phyloP scores from a whole-genome alignment of 257 asterid species.

The Salvia miltiorrhiza region DNA sequence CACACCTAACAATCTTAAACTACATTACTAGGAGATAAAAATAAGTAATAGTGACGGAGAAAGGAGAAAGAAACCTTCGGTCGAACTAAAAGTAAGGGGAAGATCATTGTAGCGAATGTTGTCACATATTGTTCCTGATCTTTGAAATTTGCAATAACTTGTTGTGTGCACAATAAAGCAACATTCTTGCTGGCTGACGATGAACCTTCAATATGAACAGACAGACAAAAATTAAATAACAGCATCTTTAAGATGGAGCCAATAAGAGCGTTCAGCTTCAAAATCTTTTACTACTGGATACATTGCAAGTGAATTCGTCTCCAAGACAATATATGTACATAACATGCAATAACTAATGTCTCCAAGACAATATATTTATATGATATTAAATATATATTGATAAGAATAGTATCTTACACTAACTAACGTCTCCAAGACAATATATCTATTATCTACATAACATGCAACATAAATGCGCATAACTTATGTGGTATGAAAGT shows the following conservation, averaged over 20 bases:
- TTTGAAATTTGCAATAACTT: slow-evolving; percentile 47
- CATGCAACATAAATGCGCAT: not conserved
- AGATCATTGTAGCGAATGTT: slow-evolving; percentile 48
- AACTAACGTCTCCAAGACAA: not conserved
- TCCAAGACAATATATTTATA: not conserved
- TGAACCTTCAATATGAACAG: slow-evolving; percentile 51
- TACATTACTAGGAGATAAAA: not conserved
- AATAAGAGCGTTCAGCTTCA: not conserved
- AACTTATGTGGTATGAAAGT: not conserved
- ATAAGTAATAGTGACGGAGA: not conserved
- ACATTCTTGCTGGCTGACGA: slow-evolving; percentile 36
- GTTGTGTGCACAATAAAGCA: slow-evolving; percentile 60
- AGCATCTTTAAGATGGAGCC: not conserved
- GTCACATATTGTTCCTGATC: slow-evolving; percentile 44
- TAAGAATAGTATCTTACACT: not conserved
- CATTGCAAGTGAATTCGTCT: not conserved
- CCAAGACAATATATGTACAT: not conserved
- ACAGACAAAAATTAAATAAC: slow-evolving; percentile 1
- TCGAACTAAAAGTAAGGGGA: slow-evolving; percentile 64
- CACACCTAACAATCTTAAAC: slow-evolving; percentile 9
- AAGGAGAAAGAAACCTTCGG: slow-evolving; percentile 58
- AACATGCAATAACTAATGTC: too few species aligned
- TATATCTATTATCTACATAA: not conserved
- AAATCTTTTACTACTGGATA: slow-evolving; percentile 9
- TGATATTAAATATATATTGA: too few species aligned